These are phyloP conservation scores for Dalbergia cochinchinensis DNA, from an alignment of 306 rosid genomes.

Conservation along the genomic window DNA sequence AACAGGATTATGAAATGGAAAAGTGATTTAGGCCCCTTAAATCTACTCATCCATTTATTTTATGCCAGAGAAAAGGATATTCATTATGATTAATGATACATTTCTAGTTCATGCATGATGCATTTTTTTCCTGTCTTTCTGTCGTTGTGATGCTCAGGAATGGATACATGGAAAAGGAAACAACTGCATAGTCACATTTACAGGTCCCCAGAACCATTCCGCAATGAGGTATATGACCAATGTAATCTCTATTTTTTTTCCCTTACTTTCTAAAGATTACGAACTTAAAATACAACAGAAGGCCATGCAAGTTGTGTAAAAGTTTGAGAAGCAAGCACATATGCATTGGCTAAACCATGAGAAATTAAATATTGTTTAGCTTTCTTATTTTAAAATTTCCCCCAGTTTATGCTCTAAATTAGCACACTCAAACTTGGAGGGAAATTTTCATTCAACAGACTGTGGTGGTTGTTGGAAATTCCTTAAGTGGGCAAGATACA, in stretches of 20 bases:
- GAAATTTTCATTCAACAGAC: constrained; percentile 50
- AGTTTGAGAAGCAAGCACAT: neutral
- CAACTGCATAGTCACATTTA: constrained; percentile 93
- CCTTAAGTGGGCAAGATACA: constrained; percentile 89
- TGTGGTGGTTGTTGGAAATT: constrained; percentile 88
- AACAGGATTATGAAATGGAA: neutral
- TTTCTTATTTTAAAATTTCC: neutral
- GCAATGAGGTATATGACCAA: constrained; percentile 63
- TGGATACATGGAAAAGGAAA: constrained; percentile 86
- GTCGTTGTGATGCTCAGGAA: constrained; percentile 57
- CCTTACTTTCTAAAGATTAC: neutral
- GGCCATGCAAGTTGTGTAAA: constrained; percentile 1
- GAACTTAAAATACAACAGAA: neutral
- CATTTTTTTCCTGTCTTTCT: neutral
- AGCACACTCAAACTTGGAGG: constrained; percentile 4
- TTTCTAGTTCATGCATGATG: constrained; percentile 6
- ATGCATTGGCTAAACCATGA: neutral
- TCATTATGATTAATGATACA: constrained; percentile 5
- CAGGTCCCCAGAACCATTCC: constrained; percentile 78
- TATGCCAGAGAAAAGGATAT: constrained; percentile 12
- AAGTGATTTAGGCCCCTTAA: constrained; percentile 32
- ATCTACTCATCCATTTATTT: constrained; percentile 8
- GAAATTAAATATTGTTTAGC: constrained; percentile 35
- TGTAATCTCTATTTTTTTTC: neutral
- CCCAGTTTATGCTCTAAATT: neutral